Conservation (phyloP, 208 protist genomes). For the Wallacemonas collosoma region DNA sequence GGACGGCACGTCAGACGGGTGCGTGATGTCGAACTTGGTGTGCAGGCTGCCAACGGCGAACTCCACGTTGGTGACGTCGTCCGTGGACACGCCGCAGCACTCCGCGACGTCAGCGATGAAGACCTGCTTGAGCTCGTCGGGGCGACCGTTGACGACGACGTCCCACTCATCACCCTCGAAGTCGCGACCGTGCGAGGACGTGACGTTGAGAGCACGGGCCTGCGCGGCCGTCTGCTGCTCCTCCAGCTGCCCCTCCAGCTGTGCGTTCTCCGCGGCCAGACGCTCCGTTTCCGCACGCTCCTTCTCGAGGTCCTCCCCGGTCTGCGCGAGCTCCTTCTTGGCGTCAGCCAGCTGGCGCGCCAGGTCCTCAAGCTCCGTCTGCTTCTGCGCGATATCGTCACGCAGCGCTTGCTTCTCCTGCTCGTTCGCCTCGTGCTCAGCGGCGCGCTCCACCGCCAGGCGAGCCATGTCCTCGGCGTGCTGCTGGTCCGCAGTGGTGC, state of each 20-base stretch:
- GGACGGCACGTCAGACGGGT: conserved; percentile 40
- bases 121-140: conserved; percentile 18
- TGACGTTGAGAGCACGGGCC: conserved; percentile 15
- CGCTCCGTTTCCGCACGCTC: conserved; percentile 16
- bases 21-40: conserved; percentile 32
- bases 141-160: conserved; percentile 16
- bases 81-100: conserved; percentile 19
- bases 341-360: background rate
- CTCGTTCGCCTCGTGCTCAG: background rate
- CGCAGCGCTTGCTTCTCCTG: background rate
- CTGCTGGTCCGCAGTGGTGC: too few relatives aligned
- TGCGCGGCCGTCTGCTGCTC: background rate
- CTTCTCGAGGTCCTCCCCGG: conserved; percentile 20
- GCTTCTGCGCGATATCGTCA: too few relatives aligned
- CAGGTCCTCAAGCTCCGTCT: background rate
- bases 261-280: conserved; percentile 8
- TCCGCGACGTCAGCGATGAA: conserved; percentile 19
- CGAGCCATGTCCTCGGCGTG: background rate
- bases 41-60: conserved; percentile 20
- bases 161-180: conserved; percentile 29
- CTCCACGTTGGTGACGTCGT: conserved; percentile 21
- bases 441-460: background rate
- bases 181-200: conserved; percentile 20
- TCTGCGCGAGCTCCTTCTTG: conserved; percentile 12
- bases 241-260: conserved; percentile 20